Base-by-base conservation (phyloP, 192 early-diverging fungal species). In the Pilobolus umbonatus region DNA sequence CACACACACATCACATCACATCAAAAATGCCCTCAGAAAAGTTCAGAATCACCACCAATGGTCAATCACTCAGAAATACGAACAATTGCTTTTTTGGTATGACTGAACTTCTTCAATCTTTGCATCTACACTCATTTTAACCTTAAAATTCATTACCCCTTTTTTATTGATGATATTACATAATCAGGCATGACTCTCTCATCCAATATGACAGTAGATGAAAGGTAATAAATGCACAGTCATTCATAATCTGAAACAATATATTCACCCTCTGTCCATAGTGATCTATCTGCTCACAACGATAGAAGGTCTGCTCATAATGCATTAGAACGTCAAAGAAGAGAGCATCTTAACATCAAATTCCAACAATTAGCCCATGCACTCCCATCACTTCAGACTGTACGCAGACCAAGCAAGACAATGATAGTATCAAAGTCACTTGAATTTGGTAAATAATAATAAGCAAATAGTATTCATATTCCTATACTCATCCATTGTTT, bases 331-430 rank as follows among this genome's bases (percentile, higher is more conserved):
- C 75, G 90, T 11, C 88, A 88, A 57, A 72, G 90, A 60, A 84
- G 90, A 24, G 90, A 92, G 73, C 81, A 74, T 15, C 78, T 92
- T 31, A 92, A 92, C 66, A 76, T 70, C 19, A 84, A 88, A 68
- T 91, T 92, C 67, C 88, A 89, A 68, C 85, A 92, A 36, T 68
- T 92, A 35, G 90, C 90, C 9, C 82, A 85, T 62, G 82, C 89
- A n/a, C 72, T 92, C 19, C 90, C 88, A 30, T 71, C 85, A 17
- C 80, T 91, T 28, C 72, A 74, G 51, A 76, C 83, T 42, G 83
- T 88, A 50, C 79, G 88, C 40, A 82, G 90, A 53, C 90, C 90
- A 19, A 85, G 84, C 54, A 92, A 92, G 62, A 84, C 88, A 31
- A 83, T 84, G 52, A 92, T 92, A 53, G 90, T 92, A 22, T 73